Evolutionary conservation across 768 basidiomycete species (phyloP).

Genomic region (Rhodotorula graminis): DNA sequence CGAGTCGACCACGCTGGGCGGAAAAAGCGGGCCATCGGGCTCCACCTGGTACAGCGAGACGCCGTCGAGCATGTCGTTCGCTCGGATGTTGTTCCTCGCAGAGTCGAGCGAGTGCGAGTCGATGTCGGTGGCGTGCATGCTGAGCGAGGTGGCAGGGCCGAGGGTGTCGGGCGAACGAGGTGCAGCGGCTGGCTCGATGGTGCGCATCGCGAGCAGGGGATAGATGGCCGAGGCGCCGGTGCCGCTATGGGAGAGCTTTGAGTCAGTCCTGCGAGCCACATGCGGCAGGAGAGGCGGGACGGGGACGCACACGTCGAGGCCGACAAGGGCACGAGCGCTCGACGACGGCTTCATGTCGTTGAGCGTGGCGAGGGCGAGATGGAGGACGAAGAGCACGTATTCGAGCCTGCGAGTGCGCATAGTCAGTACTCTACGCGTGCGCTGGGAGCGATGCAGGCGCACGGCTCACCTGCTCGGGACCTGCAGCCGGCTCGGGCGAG

Average conservation of each 20-base stretch:
- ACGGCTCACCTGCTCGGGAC: slow-evolving; percentile 27
- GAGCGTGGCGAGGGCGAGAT: not conserved
- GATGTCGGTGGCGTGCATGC: slow-evolving; percentile 56
- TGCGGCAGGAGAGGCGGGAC: not conserved
- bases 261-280: not conserved
- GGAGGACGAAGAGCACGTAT: slow-evolving; percentile 26
- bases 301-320: slow-evolving; percentile 27
- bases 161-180: too few species aligned
- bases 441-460: too few species aligned
- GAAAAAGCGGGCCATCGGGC: slow-evolving; percentile 53
- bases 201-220: slow-evolving; percentile 64
- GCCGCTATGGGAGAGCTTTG: slow-evolving; percentile 51
- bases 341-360: not conserved
- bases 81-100: slow-evolving; percentile 58
- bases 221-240: slow-evolving; percentile 90
- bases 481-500: not conserved
- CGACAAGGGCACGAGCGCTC: not conserved
- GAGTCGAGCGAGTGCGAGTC: slow-evolving; percentile 59
- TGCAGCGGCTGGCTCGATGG: slow-evolving; percentile 42
- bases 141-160: too few species aligned
- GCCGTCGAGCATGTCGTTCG: slow-evolving; percentile 56
- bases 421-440: not conserved
- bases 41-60: slow-evolving; percentile 52
- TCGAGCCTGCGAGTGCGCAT: slow-evolving; percentile 7
- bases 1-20: slow-evolving; percentile 46